These are phyloP conservation scores for Puccinia novopanici DNA, from an alignment of 1,284 basidiomycete genomes.

Conservation along the genomic window DNA sequence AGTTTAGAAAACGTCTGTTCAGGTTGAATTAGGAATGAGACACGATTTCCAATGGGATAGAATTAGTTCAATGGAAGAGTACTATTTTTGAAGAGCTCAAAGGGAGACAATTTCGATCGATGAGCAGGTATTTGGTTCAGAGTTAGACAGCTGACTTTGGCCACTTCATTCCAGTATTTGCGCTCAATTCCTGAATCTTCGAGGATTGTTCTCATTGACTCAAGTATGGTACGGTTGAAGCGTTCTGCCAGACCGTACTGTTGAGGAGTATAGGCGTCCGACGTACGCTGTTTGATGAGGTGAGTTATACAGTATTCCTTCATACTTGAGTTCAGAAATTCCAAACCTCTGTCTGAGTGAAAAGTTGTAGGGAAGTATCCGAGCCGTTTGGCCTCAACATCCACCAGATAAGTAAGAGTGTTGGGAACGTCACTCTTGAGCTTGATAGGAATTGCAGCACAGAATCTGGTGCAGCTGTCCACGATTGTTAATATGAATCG, in stretches of 20 bases:
- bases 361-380: neutral
- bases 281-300: neutral
- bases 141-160: neutral
- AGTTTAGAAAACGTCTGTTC: neutral
- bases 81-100: neutral
- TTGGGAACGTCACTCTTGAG: neutral
- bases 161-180: neutral
- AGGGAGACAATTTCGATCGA: neutral
- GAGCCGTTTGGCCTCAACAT: neutral
- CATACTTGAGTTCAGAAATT: neutral
- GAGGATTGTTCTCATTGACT: neutral
- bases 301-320: neutral
- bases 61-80: neutral
- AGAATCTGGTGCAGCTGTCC: conserved; percentile 2
- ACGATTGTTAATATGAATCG: neutral
- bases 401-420: neutral
- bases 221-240: neutral
- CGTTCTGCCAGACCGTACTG: conserved; percentile 1
- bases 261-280: conserved; percentile 10
- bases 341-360: neutral
- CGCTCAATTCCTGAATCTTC: neutral
- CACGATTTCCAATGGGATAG: neutral
- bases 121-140: conserved; percentile 15
- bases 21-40: neutral
- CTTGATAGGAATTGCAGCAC: neutral